phyloP scores from a whole-genome alignment of 1,139 yeast genomes.

The Taphrina communis region DNA sequence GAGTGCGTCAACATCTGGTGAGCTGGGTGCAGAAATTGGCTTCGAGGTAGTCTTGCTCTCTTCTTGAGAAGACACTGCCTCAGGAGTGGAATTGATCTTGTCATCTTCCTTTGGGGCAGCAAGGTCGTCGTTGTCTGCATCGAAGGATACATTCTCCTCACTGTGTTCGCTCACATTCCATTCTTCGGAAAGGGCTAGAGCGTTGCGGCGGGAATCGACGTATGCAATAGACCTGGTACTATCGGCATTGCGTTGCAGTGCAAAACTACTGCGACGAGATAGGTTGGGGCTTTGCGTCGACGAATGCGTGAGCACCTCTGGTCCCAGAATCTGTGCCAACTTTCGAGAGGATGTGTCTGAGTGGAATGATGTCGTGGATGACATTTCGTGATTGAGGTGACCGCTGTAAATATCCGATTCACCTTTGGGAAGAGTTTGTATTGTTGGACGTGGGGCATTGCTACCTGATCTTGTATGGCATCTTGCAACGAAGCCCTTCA shows the following conservation, averaged over 20 bases:
- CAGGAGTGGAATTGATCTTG: neutral
- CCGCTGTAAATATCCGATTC: neutral
- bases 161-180: neutral
- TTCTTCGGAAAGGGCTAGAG: neutral
- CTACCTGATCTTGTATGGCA: constrained; percentile 1
- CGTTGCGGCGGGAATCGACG: neutral
- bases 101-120: neutral
- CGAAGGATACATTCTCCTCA: neutral
- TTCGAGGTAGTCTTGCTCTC: neutral
- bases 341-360: constrained; percentile 16
- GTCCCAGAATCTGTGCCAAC: constrained; percentile 1
- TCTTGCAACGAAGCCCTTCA: constrained; percentile 7
- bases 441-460: neutral
- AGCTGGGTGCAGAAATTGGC: neutral
- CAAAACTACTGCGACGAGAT: constrained; percentile 1
- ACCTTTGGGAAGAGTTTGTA: constrained; percentile 4
- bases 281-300: constrained; percentile 8
- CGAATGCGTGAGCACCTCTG: constrained; percentile 7
- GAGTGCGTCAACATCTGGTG: constrained; percentile 22
- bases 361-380: constrained; percentile 5
- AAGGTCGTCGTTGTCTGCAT: neutral
- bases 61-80: too few relatives aligned
- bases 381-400: neutral
- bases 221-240: neutral
- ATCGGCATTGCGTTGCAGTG: neutral